Base-by-base conservation (phyloP, 2,329 filamentous ascomycete genomes). In the Stylonectria norvegica region DNA sequence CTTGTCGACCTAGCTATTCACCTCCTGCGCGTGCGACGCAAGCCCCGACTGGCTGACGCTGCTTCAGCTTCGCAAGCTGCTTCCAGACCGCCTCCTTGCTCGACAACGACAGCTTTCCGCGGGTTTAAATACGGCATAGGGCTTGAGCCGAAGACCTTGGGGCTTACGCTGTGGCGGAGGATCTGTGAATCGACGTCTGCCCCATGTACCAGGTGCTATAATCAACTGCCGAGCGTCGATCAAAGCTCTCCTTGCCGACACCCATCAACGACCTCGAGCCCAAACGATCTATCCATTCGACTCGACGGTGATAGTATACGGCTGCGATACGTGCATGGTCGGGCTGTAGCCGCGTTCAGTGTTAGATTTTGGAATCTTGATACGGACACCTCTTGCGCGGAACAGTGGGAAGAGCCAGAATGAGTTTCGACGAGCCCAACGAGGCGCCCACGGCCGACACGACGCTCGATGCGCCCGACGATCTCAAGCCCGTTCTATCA, bases 401-500 rank as follows among this genome's bases (percentile, higher is more conserved):
- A 29, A 10, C 17, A 12, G 5, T 15, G 19, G 20, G 4, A 5
- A 19, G 19, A 42, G 38, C 42, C 42, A 49, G 33, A 38, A 63
- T 64, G 61, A 61, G 51, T 42, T 52, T 48, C 42, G 53, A 60
- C 32, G 60, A 60, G 37, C 45, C 51, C 22, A 45, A 40, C 31
- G 38, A 32, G 38, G 43, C 50, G 41, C n/a, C n/a, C n/a, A n/a
- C n/a, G n/a, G n/a, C n/a, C n/a, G n/a, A n/a, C n/a, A n/a, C n/a
- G n/a, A n/a, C n/a, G n/a, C 50, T 52, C 36, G 42, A 55, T 28
- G 58, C 50, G 36, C 42, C 48, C 31, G 46, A 55, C 9, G 55
- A 60, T 35, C 43, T 48, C 34, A 60, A 58, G 45, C 52, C 59
- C 16, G 45, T 60, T 19, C 50, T 64, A 12, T 62, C 62, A 32